Base-by-base conservation (phyloP, 2,329 filamentous ascomycete genomes). In the Pseudogymnoascus sp. region DNA sequence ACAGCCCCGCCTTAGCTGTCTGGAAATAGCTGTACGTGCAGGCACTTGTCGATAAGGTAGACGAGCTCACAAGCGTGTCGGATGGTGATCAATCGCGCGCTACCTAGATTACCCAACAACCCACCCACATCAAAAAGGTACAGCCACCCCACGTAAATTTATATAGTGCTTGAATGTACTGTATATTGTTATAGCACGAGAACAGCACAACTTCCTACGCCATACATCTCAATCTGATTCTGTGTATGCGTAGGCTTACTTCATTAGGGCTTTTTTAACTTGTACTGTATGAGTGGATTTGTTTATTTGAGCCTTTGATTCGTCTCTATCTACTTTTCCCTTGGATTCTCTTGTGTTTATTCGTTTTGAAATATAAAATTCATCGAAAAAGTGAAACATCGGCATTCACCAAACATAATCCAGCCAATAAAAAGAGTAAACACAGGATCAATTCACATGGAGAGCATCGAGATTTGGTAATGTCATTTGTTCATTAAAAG, bases 61-160 rank as follows among this genome's bases (percentile, higher is more conserved):
- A 53, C 47, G 47, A 53, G 47, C 47, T 53, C 47, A 53, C 47
- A 53, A 53, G 47, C 47, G 47, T 53, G 47, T 53, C 47, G 47
- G 28, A 18, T 33, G 47, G 47, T 53, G 47, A 53, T 53, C 47
- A 53, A 53, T 53, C 47, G 47, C 47, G 28, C 18, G 47, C 47
- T 53, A 53, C 28, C 28, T 14, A 53, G 11, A 25, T 25, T 25
- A 25, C 22, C 22, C 22, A 25, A 25, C 22, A 25, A 25, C 22
- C 22, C 47, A 25, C 22, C 22, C 47, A 53, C 47, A 43, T 22
- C n/a, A 12, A 43, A 50, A 53, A 53, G 47, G 47, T 33, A 53
- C 47, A 18, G 11, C 28, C 47, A 53, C 47, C 47, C 47, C 47
- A 53, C 47, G 47, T 53, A 53, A 53, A n/a, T 53, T 53, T 53